Conservation (phyloP, 345 rosid species). For the Lagerstroemia speciosa region DNA sequence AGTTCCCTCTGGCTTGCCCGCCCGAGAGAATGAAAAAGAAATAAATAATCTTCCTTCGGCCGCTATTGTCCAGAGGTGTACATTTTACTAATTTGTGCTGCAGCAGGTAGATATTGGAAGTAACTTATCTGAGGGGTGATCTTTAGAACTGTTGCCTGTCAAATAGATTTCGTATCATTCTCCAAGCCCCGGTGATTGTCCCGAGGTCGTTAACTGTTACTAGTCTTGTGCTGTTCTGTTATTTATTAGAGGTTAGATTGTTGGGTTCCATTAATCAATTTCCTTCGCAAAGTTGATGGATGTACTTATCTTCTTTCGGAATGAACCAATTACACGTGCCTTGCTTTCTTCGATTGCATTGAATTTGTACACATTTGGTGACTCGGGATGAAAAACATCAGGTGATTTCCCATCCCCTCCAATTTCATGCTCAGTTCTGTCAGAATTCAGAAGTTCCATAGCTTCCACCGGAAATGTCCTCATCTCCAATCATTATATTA, state of each 20-base stretch:
- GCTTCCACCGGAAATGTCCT: not conserved
- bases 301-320: too few relatives aligned
- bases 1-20: constrained; percentile 98
- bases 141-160: not conserved
- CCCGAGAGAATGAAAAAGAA: constrained; percentile 60
- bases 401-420: not conserved
- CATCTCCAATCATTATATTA: not conserved
- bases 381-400: not conserved
- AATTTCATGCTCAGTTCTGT: not conserved
- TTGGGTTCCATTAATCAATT: not conserved
- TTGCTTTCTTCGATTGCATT: not conserved
- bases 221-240: not conserved
- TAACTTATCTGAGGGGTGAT: not conserved
- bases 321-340: too few relatives aligned
- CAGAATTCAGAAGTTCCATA: not conserved
- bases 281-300: not conserved
- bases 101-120: not conserved
- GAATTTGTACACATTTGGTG: not conserved
- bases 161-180: not conserved
- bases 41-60: not conserved
- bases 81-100: not conserved
- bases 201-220: not conserved
- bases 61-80: not conserved
- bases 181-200: not conserved
- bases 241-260: not conserved